A percentile compares a stretch with the other conserved stretches of the same genome.
Evolutionary conservation across 2,329 filamentous ascomycete genomes (phyloP).

Genomic region (Boeremia lycopersici): DNA sequence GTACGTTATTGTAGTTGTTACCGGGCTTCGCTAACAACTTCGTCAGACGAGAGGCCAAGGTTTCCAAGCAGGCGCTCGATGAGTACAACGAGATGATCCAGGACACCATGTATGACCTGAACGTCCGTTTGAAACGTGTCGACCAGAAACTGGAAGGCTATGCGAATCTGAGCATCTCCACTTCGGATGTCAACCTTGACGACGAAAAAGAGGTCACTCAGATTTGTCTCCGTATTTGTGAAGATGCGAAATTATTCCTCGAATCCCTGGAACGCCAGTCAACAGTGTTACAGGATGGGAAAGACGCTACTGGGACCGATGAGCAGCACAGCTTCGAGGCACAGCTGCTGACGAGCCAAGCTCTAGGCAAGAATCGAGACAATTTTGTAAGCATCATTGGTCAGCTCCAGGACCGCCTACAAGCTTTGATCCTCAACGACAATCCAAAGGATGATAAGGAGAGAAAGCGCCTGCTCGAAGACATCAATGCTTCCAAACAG

Average conservation of each 20-base stretch:
- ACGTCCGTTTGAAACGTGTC: slow-evolving; percentile 10
- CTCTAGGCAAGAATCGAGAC: neutral
- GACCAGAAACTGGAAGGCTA: slow-evolving; percentile 7
- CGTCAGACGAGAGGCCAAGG: neutral
- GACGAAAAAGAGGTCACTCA: slow-evolving; percentile 13
- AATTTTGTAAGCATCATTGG: neutral
- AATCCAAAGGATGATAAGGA: neutral
- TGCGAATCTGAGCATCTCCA: neutral
- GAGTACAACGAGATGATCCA: slow-evolving; percentile 18
- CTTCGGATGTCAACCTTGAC: slow-evolving; percentile 2
- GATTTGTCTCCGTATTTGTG: slow-evolving; percentile 13
- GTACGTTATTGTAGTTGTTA: too few relatives aligned
- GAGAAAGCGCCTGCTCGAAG: neutral
- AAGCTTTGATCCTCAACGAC: neutral
- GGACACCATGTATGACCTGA: slow-evolving; percentile 10
- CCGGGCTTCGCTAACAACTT: too few relatives aligned
- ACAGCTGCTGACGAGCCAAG: neutral
- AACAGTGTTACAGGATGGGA: neutral
- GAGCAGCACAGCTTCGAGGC: neutral
- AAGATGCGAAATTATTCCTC: slow-evolving; percentile 8
- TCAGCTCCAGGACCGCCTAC: neutral
- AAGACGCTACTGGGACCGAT: neutral
- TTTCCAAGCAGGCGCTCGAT: slow-evolving; percentile 3
- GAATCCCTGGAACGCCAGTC: slow-evolving; percentile 2
- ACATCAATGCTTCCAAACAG: neutral